phyloP scores from a whole-genome alignment of 352 stramenopile genomes.

The Pythium myriotylum region DNA sequence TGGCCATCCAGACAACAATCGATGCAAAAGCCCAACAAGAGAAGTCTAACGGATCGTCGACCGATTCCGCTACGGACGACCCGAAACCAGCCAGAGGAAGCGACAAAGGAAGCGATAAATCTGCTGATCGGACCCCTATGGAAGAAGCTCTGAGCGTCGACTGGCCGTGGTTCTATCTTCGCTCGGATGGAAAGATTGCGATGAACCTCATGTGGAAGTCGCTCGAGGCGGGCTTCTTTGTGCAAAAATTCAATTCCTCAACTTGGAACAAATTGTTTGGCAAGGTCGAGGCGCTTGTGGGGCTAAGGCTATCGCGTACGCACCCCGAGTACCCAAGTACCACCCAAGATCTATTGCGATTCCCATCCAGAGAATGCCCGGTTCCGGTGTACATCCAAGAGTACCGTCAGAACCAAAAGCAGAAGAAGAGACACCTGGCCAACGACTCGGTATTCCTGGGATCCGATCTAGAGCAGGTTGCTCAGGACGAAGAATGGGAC shows the following conservation, averaged over 20 bases:
- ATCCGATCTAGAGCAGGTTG: constrained; percentile 37
- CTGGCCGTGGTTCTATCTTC: constrained; percentile 82
- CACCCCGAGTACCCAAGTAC: constrained; percentile 16
- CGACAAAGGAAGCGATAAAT: not conserved
- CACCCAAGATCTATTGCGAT: constrained; percentile 11
- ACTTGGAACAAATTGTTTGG: constrained; percentile 20
- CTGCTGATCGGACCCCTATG: constrained; percentile 20
- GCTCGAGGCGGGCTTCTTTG: constrained; percentile 68
- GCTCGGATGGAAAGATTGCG: constrained; percentile 80
- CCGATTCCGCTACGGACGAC: not conserved
- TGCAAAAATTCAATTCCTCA: constrained; percentile 32
- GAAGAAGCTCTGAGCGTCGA: constrained; percentile 46
- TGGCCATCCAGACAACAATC: not conserved
- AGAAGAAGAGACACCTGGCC: constrained; percentile 51
- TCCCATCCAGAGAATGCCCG: constrained; percentile 34
- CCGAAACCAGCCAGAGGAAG: not conserved
- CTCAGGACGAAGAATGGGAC: constrained; percentile 44
- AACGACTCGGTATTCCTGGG: constrained; percentile 58
- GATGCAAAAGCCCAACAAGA: not conserved
- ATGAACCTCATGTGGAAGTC: constrained; percentile 87
- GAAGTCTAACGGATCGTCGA: not conserved
- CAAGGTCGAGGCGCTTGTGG: constrained; percentile 24
- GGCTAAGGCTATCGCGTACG: constrained; percentile 12
- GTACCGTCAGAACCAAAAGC: constrained; percentile 51
- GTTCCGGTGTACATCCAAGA: constrained; percentile 49